A percentile compares a stretch with the other conserved stretches of the same genome.
Conservation (phyloP, 306 rosid genomes). For the Begonia peltatifolia region DNA sequence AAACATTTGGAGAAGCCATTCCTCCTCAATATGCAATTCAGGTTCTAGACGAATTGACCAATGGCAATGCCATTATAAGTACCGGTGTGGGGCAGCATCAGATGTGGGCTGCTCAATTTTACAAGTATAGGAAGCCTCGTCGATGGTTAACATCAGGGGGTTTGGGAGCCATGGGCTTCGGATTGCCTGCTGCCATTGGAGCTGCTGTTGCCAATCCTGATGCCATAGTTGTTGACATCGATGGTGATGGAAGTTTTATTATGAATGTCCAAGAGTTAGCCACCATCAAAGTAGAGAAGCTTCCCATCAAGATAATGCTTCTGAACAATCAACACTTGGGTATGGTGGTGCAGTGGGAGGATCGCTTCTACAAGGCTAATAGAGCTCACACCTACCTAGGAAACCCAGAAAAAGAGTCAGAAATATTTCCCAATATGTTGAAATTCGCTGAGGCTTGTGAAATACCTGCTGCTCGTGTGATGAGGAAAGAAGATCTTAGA, state of each 20-base stretch:
- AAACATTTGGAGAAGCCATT: constrained; percentile 53
- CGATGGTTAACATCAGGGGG: constrained; percentile 86
- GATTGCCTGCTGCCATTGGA: constrained; percentile 81
- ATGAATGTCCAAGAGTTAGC: constrained; percentile 92
- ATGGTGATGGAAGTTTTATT: constrained; percentile 82
- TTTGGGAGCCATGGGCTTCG: constrained; percentile 93
- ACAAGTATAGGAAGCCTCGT: constrained; percentile 59
- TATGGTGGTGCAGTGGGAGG: constrained; percentile 96
- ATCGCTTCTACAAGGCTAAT: constrained; percentile 73
- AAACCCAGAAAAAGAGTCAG: constrained; percentile 43
- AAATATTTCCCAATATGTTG: constrained; percentile 71
- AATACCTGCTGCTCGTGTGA: constrained; percentile 62
- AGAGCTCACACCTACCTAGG: constrained; percentile 77
- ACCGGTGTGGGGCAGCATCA: constrained; percentile 88
- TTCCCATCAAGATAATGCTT: constrained; percentile 57
- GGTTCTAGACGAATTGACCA: constrained; percentile 72
- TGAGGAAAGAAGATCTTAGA: constrained; percentile 41
- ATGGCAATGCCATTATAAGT: constrained; percentile 62
- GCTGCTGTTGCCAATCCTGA: constrained; percentile 78
- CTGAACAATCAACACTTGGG: constrained; percentile 91
- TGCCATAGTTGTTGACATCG: constrained; percentile 58
- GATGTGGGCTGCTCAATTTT: constrained; percentile 38
- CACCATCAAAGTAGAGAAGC: constrained; percentile 59
- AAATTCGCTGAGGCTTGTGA: constrained; percentile 80
- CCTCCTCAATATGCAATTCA: constrained; percentile 77